A percentile compares a stretch with the other conserved stretches of the same genome.
These are phyloP conservation scores for Anthoceros angustus DNA, from an alignment of 225 moss, liverwort and hornwort genomes.

Conservation along the genomic window DNA sequence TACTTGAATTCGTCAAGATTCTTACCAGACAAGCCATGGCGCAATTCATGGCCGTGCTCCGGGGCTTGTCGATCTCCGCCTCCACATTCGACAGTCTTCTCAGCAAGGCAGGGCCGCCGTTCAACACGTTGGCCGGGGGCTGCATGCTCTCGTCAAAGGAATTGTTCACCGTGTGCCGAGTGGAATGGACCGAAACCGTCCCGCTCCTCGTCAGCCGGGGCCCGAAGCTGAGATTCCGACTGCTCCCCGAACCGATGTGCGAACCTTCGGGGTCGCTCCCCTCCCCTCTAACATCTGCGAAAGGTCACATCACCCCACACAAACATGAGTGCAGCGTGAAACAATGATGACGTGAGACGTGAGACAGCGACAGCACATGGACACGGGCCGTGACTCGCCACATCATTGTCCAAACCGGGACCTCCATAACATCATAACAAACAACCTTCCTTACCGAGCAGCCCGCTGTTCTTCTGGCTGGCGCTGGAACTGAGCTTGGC, in stretches of 20 bases:
- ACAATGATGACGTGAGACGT: too few relatives aligned
- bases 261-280: neutral
- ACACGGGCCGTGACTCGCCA: neutral
- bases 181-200: neutral
- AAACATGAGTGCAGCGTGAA: neutral
- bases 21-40: slow-evolving; percentile 4
- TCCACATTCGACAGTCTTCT: neutral
- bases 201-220: neutral
- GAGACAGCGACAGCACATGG: neutral
- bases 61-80: neutral
- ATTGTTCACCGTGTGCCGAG: neutral
- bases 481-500: neutral
- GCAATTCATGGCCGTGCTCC: neutral
- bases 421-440: neutral
- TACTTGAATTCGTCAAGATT: neutral
- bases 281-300: neutral
- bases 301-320: neutral
- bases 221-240: neutral
- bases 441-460: neutral
- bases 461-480: slow-evolving; percentile 4
- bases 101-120: neutral
- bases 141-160: neutral
- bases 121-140: neutral
- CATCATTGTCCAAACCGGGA: neutral
- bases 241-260: neutral